Conservation (phyloP, 2,329 filamentous ascomycete genomes). For the Myriosclerotinia curreyana region DNA sequence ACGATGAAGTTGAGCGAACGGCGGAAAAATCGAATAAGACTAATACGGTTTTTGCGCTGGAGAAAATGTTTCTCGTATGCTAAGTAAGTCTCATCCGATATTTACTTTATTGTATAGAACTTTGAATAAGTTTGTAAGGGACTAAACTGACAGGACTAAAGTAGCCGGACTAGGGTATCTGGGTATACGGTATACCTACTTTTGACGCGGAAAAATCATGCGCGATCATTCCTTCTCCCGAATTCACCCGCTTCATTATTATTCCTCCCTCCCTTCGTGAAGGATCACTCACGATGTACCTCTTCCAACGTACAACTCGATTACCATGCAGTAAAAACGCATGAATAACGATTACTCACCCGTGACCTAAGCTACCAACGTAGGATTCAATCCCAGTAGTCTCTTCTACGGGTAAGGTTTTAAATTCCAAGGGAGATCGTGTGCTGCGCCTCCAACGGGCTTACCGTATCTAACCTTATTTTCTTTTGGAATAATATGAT, state of each 20-base stretch:
- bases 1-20: background rate
- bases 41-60: no score
- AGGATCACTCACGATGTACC: background rate
- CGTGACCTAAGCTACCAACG: background rate
- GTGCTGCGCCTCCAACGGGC: conserved; percentile 9
- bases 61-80: background rate
- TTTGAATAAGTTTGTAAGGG: no score
- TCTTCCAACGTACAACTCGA: background rate
- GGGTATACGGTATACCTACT: no score
- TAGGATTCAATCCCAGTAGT: background rate
- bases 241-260: no score
- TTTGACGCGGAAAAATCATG: background rate
- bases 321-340: background rate
- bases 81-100: background rate
- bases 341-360: background rate
- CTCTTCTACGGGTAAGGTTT: background rate
- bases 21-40: background rate
- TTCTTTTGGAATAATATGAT: background rate
- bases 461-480: conserved; percentile 10
- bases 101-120: background rate
- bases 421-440: background rate
- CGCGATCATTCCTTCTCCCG: no score
- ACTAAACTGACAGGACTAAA: background rate
- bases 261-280: background rate
- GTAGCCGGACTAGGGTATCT: no score